Base-by-base conservation (phyloP, 2,329 filamentous ascomycete species). In the Thelonectria rubi region DNA sequence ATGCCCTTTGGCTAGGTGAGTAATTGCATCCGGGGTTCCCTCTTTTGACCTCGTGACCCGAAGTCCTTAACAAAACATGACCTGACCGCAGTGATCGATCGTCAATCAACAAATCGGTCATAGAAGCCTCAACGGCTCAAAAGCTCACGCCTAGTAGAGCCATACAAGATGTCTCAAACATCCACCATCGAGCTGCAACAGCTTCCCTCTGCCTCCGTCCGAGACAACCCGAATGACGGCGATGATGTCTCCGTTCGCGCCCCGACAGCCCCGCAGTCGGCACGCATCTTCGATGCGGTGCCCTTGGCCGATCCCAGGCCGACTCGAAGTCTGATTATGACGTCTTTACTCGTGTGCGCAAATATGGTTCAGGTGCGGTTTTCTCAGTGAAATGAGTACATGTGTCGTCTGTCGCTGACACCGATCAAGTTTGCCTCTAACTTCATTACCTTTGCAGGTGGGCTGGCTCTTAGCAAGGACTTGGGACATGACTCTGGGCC, bases 401-500 rank as follows among this genome's bases (percentile, higher is more conserved):
- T 15, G 14, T 11, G 3, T 9, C 14, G 9, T 3, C 14, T 6
- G 2, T n/a, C 9, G 14, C 34, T 53, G 5, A 61, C 18, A 15
- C 15, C 20, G 12, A 0, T 15, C n/a, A 24, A 57, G 58, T 61
- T 61, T 18, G n/a, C 43, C 14, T 61, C 58, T 5, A 56, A 57
- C 45, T 61, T 61, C 18, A 37, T 47, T 11, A 61, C 58, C 12
- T 43, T 61, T 20, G 53, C 50, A 6, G 58, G 58, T 26, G 53
- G 58, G 1, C 37, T 61, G 2, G 37, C 43, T 6, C 32, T 61
- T 24, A 61, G 58, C 18, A 42, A 47, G 18, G 53, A 61, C 43
- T n/a, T 61, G 32, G 53, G 53, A n/a, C 58, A 53, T 21, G 48
- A n/a, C 11, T 37, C 58, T 5, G 74, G 73, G 0, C 68, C 74